Evolutionary conservation across 257 asterid species (phyloP), one percentile per base, ranked within the genome.

Genomic region (Linaria vulgaris): DNA sequence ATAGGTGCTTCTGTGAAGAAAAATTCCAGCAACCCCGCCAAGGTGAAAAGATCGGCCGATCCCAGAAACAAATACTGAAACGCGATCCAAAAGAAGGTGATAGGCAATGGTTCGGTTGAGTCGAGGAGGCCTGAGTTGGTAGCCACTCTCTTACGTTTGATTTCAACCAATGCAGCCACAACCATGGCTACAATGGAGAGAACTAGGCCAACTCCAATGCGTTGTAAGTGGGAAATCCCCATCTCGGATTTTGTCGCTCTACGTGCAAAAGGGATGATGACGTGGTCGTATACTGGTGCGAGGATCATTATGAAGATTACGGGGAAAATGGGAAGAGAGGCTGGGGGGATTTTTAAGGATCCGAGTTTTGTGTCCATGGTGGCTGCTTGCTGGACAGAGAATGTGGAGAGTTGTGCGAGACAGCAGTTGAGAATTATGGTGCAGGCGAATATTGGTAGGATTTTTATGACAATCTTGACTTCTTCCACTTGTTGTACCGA

Each of bases 331-430:
- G 98, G 98, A 12, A 92, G 96, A 0, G 98, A 92, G 7, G 97
- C 97, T 1, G 98, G 97, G 0, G 97, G 98, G 74, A 92, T 79
- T 37, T 74, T 83, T 17, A 89, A 47, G 19, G 84, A 59, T 6
- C 95, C 91, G 16, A 92, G 77, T n/a, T 79, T 74, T 3, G 95
- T 87, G 85, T 92, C 47, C 98, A 92, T 92, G 19, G 94, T 83
- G 56, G 98, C 95, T 5, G 96, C 96, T 76, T 91, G 98, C 22
- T 91, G 96, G 60, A 91, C 94, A 0, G 98, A 92, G 77, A 86
- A 92, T 7, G 98, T 92, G 56, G 95, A 79, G 53, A 92, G 96
- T 48, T 92, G 98, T 12, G 98, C 97, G 0, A 92, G 84, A 66
- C 98, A 92, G 55, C 88, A 74, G 70, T 87, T 92, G 60, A 92